Base-by-base conservation (phyloP, 495 filamentous ascomycete species). In the Penicillium angulare region DNA sequence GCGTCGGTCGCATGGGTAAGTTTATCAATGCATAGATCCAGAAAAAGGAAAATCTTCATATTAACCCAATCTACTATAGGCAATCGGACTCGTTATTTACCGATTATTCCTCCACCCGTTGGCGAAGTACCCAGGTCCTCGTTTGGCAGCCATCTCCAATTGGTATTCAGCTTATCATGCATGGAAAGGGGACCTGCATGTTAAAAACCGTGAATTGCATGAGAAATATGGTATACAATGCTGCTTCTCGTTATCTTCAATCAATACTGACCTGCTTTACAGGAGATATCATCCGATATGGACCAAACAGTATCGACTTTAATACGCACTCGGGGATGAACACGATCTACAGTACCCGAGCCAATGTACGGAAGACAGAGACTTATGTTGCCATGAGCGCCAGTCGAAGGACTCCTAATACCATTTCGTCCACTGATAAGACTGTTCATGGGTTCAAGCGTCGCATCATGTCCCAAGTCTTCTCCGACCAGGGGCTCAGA, bases 241-340 rank as follows among this genome's bases (percentile, higher is more conserved):
- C 34, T 18, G 34, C 34, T 36, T 18, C 13, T 26, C 22, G 3
- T 5, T 15, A 29, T 12, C 12, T 3, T 7, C 27, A 3, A 16
- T 16, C 7, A 15, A 27, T 27, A n/a, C 23, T 43, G 17, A 41
- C 38, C 15, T 7, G 6, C 5, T 12, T 15, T 5, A 15, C 24
- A 43, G 41, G 41, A 12, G 41, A 43, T 15, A 43, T 43, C 17
- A 21, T 43, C 9, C 41, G 41, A 43, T 43, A 12, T 26, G 41
- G 41, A 31, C 41, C 41, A 12, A 43, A 43, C 17, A 13, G 9
- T 15, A n/a, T 43, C 16, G 7, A 8, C n/a, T 43, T 43, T 12
- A 26, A 43, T 16, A n/a, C 41, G 21, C 41, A 15, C 41, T 13
- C 41, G 21, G 41, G 22, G 23, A 10, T 43, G 22, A 15, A 26